Base-by-base conservation (phyloP, 2,329 filamentous ascomycete genomes). In the Phaeosphaeria sp. region DNA sequence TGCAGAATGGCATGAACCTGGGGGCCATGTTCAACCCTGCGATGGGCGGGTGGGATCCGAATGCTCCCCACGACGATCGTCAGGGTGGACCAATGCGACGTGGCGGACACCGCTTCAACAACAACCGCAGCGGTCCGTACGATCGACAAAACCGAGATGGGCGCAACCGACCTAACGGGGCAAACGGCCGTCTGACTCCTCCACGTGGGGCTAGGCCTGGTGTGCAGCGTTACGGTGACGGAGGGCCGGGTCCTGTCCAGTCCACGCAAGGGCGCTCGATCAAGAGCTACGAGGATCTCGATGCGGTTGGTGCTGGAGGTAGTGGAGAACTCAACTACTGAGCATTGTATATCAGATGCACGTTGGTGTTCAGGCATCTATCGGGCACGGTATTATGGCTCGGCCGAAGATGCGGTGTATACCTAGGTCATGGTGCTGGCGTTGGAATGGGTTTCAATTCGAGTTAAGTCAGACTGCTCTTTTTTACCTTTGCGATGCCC, bases 211-310 rank as follows among this genome's bases (percentile, higher is more conserved):
- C 71, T 39, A 72, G 69, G 52, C 67, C 64, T 36, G 68, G 69
- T 64, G 68, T 81, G 58, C 91, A 89, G 85, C 89, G 90, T 43
- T 90, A 92, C 63, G 90, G 89, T 2, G 90, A 91, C 49, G 90
- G 90, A 41, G 90, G 86, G 22, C 88, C 90, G 53, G 93, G 93
- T 0, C 94, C 95, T 20, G 87, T 91, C 20, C 93, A 98, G 78
- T 94, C 95, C 11, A 93, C 96, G 0, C 92, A 96, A 66, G 95
- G 95, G 5, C 87, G 95, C 56, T 97, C 91, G 60, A 81, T 99
- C 64, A 97, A 96, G 84, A 97, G 92, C 77, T 99, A 99, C 74
- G 96, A 99, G 77, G 95, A 99, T 74, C 82, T 99, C 22, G 95
- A 99, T 80, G 94, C 96, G n/a, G 81, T 80, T 51, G 79, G 78